Evolutionary conservation across 1,284 basidiomycete species (phyloP), one percentile per base, ranked within the genome.

Genomic region (Austroboletus rostrupii): DNA sequence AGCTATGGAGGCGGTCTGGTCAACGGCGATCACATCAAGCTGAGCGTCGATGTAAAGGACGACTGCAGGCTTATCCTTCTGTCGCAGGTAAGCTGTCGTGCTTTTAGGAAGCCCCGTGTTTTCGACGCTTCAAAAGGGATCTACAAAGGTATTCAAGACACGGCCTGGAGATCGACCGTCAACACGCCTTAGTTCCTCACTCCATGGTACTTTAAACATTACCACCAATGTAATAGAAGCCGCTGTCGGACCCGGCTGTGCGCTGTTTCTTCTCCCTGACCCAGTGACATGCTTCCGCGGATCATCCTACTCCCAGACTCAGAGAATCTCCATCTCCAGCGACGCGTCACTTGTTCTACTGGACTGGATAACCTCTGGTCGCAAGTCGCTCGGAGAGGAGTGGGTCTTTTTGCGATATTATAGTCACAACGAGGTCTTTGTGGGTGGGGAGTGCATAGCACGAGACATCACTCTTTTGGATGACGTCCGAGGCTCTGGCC

Each of bases 1-100:
- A 85, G 84, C 20, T 98, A 98, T 59, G 96, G 96, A 1, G 96
- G 96, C 13, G 96, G 96, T 1, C 78, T 98, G 5, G 91, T 99
- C 26, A 83, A 87, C 6, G 95, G 95, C 0, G 96, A 99, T 71
- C 69, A 73, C 35, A 75, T 97, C 35, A 69, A 78, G 42, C 68
- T 97, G 3, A 66, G 73, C 17, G 78, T 89, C 16, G 71, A 83
- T 40, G 78, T 97, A 1, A 80, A 81, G 19, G 61, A 70, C 47
- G 66, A 68, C 21, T 77, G 80, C 26, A 74, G 69, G 3, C 76
- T 95, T 2, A 72, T 92, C 11, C 61, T 94, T 31, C 70, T 95
- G 28, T 90, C 92, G 6, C 92, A 96, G 76, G 93, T 89, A 58
- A 62, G 78, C 63, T 59, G 39, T 36, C 45, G 41, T 17, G 17